Conservation (phyloP, 2,329 filamentous ascomycete genomes). For the Paraphoma sp. region DNA sequence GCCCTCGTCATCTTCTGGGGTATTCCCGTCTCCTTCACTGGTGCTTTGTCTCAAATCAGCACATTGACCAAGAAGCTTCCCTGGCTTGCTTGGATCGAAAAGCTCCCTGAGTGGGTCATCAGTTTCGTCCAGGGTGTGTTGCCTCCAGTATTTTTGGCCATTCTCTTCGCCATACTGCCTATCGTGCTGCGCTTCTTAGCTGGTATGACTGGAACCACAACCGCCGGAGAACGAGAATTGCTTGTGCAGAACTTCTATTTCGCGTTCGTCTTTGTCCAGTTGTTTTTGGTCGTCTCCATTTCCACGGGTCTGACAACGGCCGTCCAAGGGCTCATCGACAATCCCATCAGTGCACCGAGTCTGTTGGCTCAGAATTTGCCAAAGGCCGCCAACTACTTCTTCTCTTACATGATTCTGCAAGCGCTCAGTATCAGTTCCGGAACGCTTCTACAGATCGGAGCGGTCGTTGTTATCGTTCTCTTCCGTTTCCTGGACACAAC, state of each 20-base stretch:
- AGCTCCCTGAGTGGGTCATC: slow-evolving; percentile 66
- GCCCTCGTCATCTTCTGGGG: slow-evolving; percentile 89
- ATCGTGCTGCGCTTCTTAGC: slow-evolving; percentile 78
- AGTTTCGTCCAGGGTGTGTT: slow-evolving; percentile 84
- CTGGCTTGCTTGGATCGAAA: slow-evolving; percentile 75
- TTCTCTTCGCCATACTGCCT: slow-evolving; percentile 83
- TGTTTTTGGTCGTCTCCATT: slow-evolving; percentile 92
- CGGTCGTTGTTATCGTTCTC: slow-evolving; percentile 78
- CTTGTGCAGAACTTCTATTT: slow-evolving; percentile 96
- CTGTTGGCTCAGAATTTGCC: slow-evolving; percentile 81
- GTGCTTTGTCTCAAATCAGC: slow-evolving; percentile 78
- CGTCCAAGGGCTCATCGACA: slow-evolving; percentile 67
- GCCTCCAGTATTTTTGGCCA: slow-evolving; percentile 75
- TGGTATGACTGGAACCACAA: slow-evolving; percentile 78
- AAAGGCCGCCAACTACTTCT: slow-evolving; percentile 93
- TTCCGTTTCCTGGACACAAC: slow-evolving; percentile 85
- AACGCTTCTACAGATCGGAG: slow-evolving; percentile 82
- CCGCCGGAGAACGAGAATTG: slow-evolving; percentile 77
- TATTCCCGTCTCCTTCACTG: slow-evolving; percentile 87
- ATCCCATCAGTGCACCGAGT: slow-evolving; percentile 72
- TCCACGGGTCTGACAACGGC: slow-evolving; percentile 75
- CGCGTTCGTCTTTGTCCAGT: slow-evolving; percentile 88
- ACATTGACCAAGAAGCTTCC: slow-evolving; percentile 68
- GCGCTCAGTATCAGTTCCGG: slow-evolving; percentile 89
- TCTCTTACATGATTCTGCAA: slow-evolving; percentile 97